Evolutionary conservation across 305 asterid species (phyloP), one percentile per base, ranked within the genome.

Genomic region (Withania somnifera): DNA sequence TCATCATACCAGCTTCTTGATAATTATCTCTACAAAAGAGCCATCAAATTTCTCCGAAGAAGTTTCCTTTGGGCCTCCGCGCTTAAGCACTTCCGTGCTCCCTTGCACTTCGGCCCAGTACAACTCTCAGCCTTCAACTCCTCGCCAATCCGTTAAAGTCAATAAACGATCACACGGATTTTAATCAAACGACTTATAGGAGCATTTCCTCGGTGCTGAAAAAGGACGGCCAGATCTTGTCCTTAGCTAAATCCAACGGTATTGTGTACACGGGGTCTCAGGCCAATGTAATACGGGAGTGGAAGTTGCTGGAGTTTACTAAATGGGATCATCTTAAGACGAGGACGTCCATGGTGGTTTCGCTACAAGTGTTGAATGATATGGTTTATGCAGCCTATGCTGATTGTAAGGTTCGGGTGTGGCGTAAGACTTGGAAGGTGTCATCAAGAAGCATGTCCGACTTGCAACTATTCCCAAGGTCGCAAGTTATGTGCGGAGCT

Each of bases 221-320:
- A 85, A 95, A 93, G 24, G 98, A 95, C 85, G 98, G 98, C 6
- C 97, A 93, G 88, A 87, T 95, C 68, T 87, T 93, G 77, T 90
- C 91, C 82, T 34, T 91, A 51, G 95, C 97, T 3, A 84, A 91
- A 26, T 89, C 94, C 19, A 90, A 88, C 82, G 97, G 94, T 3
- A 77, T 95, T 2, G 87, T 90, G 3, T 95, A 95, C 88, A 91
- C 98, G 22, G 98, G 98, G 0, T 87, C 97, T 2, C 95, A 93
- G 86, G 84, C 90, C 38, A 92, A 86, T 82, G 53, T 79, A 26
- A 79, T 95, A 14, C 89, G 99, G 30, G 90, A 93, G 1, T 95
- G 99, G 99, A 95, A 90, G 91, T 87, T 92, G 89, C 98, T 98
- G 1, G 99, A 95, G 88, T 91, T 93, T 85, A 86, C 95, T 0